Base-by-base conservation (phyloP, 1,284 basidiomycete genomes). In the Takashimella koratensis region DNA sequence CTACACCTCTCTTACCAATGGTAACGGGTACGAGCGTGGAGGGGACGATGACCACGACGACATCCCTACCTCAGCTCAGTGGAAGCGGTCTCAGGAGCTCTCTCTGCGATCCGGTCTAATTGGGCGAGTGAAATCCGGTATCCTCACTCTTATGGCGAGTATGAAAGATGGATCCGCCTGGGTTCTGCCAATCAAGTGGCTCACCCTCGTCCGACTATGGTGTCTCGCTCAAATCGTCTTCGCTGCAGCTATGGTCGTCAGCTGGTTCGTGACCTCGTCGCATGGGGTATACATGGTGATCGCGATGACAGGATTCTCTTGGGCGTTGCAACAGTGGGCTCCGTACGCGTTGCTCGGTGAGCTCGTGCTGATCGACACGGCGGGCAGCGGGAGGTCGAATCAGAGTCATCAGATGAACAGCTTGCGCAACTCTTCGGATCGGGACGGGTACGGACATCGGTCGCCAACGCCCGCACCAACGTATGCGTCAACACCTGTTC, bases 301-400 rank as follows among this genome's bases (percentile, higher is more conserved):
- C 23, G 76, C 73, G 1, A 54, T 76, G 12, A 78, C 77, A 4
- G 80, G 80, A 1, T 76, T 81, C 55, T 76, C 73, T 36, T 81
- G 79, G 78, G 75, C 79, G 5, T 59, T 80, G 11, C 63, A 72
- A 2, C 76, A 76, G 54, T 80, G 79, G 72, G 58, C 47, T 10
- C 50, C 51, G n/a, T 56, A 53, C 11, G 51, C 52, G n/a, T 48
- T 71, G 57, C 64, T 76, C 4, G 76, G 74, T 43, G 76, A 77
- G 51, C 64, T 76, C 12, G 76, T 77, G 47, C 66, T 76, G 8
- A 57, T 75, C 40, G 74, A 77, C 56, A 56, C 23, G 22, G 47
- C 13, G 16, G 27, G n/a, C 23, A 49, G 54, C 24, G 51, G 58
- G 40, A 52, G 62, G 20, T n/a, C n/a, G n/a, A n/a, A n/a, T n/a